Evolutionary conservation across 2,329 filamentous ascomycete species (phyloP).

Genomic region (Parastagonospora nodorum): DNA sequence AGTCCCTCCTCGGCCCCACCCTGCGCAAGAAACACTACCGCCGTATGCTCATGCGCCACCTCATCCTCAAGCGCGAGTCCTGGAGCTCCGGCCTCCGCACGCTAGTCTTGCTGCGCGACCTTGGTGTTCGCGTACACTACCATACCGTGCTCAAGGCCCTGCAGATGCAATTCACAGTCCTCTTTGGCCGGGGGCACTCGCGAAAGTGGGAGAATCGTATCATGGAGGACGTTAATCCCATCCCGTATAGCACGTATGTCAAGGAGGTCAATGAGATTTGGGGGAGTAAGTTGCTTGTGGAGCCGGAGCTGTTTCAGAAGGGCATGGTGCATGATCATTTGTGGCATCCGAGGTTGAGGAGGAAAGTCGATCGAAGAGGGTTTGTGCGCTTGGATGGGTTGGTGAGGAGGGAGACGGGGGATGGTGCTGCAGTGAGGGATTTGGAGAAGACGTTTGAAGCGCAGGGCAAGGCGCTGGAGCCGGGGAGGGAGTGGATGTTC

Average conservation of each 20-base stretch:
- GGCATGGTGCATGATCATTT: constrained; percentile 8
- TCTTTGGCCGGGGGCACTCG: constrained; percentile 35
- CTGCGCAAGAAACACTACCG: constrained; percentile 34
- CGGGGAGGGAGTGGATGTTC: background rate
- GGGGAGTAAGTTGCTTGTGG: constrained; percentile 29
- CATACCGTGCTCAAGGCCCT: constrained; percentile 34
- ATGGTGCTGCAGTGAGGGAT: background rate
- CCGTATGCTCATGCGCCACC: constrained; percentile 17
- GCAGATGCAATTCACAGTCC: constrained; percentile 31
- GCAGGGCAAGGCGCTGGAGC: background rate
- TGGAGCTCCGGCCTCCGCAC: constrained; percentile 38
- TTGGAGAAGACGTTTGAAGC: background rate
- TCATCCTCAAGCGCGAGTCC: constrained; percentile 19
- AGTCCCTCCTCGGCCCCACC: constrained; percentile 21
- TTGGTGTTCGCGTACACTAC: constrained; percentile 30
- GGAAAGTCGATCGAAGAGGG: constrained; percentile 4
- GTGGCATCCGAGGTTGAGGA: constrained; percentile 25
- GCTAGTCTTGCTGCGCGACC: constrained; percentile 35
- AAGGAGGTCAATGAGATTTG: constrained; percentile 35
- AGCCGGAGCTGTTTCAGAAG: constrained; percentile 21
- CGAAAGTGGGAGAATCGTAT: constrained; percentile 28
- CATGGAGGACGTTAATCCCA: constrained; percentile 27
- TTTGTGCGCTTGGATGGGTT: constrained; percentile 11
- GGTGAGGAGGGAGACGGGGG: background rate
- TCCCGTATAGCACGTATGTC: constrained; percentile 29